Conservation (phyloP, 768 basidiomycete genomes). For the Boletellus ananiceps region DNA sequence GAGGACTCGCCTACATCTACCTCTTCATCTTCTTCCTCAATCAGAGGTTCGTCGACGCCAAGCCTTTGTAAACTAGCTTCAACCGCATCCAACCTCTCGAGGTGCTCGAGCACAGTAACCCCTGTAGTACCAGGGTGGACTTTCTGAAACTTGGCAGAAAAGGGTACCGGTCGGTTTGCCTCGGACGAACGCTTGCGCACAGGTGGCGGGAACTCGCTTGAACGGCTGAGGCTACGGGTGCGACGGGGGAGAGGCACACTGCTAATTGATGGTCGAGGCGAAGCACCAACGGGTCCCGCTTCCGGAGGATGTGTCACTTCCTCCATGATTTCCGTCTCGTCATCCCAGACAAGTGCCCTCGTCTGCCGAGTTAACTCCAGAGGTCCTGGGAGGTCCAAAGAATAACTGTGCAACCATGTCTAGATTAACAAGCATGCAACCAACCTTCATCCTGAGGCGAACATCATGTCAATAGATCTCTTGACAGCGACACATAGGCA, state of each 20-base stretch:
- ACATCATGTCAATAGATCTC: slow-evolving; percentile 1
- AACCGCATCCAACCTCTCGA: slow-evolving; percentile 80
- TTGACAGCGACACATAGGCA: slow-evolving; percentile 7
- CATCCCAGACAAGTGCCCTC: slow-evolving; percentile 82
- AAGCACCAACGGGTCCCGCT: slow-evolving; percentile 35
- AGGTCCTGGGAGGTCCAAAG: slow-evolving; percentile 52
- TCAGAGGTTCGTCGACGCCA: slow-evolving; percentile 52
- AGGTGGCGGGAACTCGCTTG: slow-evolving; percentile 72
- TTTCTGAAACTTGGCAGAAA: slow-evolving; percentile 77
- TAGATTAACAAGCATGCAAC: slow-evolving; percentile 6
- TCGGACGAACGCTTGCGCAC: slow-evolving; percentile 61
- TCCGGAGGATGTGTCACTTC: slow-evolving; percentile 37
- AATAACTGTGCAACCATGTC: background rate
- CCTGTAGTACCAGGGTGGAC: slow-evolving; percentile 86
- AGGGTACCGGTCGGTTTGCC: slow-evolving; percentile 70
- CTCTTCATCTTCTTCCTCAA: slow-evolving; percentile 48
- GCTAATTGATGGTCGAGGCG: slow-evolving; percentile 58
- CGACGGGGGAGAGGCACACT: slow-evolving; percentile 54
- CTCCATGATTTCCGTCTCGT: slow-evolving; percentile 71
- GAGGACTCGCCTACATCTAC: slow-evolving; percentile 62
- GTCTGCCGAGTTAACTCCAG: slow-evolving; percentile 82
- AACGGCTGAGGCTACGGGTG: slow-evolving; percentile 54
- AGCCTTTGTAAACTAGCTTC: slow-evolving; percentile 75
- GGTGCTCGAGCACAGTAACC: slow-evolving; percentile 78
- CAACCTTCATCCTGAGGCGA: slow-evolving; percentile 68